Evolutionary conservation across 495 filamentous ascomycete genomes (phyloP), one percentile per base, ranked within the genome.

Genomic region (Talaromyces stipitatus): DNA sequence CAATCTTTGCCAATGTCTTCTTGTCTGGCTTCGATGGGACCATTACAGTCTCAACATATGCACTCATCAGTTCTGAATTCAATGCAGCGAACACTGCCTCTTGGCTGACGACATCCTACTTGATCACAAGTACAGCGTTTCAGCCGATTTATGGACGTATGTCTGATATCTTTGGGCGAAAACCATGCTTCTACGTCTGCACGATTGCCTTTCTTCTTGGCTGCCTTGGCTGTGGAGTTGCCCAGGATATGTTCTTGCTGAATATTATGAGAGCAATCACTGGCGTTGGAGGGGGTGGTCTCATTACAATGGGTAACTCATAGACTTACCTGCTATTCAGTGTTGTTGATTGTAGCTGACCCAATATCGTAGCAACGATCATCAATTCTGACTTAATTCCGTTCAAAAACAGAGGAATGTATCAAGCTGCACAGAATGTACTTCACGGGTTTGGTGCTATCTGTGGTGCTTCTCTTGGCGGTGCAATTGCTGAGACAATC

Each of bases 191-290:
- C 59, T 71, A 76, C 30, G 66, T 66, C 1, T 66, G 71, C 0
- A 80, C 78, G 0, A 62, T 72, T 22, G 64, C 74, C 4, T 81
- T 81, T 53, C 64, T 74, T 28, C 12, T 64, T 9, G 78, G 78
- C 4, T 78, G 74, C 65, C 47, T 74, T 1, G 70, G 75, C 4
- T 78, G 74, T 57, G 82, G 76, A 0, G 29, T 78, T 11, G 81
- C 80, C 8, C 68, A 66, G 20, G 68, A 76, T 27, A 77, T 88
- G 58, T 65, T 81, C 61, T 73, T 80, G 5, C 83, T 96, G 67
- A 92, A 96, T 50, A 62, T 87, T 2, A 92, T 92, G 50, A 72
- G 92, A 14, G 85, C 94, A 2, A 67, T 96, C 9, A 89, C 90
- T 4, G 84, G 82, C 0, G 78, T 85, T 56, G 84, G 82, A 4